A percentile compares a stretch with the other conserved stretches of the same genome.
phyloP scores from a whole-genome alignment of 2,329 filamentous ascomycete species.

The Massarina eburnea region DNA sequence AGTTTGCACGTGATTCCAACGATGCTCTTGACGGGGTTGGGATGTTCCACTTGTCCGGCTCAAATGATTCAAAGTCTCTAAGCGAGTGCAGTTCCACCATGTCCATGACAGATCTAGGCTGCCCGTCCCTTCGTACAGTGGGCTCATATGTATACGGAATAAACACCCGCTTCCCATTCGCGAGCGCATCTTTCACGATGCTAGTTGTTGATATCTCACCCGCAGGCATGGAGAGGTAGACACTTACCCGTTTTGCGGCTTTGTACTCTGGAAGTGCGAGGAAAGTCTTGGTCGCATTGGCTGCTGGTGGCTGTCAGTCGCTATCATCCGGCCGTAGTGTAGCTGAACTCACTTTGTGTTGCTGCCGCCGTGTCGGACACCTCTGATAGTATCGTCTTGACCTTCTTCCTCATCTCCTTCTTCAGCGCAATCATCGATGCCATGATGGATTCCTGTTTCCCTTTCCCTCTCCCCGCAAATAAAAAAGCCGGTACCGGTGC shows the following conservation, averaged over 20 bases:
- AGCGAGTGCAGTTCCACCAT: slow-evolving; percentile 80
- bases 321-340: not conserved
- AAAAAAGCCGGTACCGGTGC: slow-evolving; percentile 10
- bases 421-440: slow-evolving; percentile 69
- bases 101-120: slow-evolving; percentile 78
- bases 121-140: slow-evolving; percentile 39
- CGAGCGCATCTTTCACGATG: slow-evolving; percentile 80
- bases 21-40: slow-evolving; percentile 74
- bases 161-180: slow-evolving; percentile 79
- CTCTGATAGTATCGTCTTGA: slow-evolving; percentile 66
- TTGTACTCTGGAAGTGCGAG: slow-evolving; percentile 72
- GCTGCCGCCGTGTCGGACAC: slow-evolving; percentile 64
- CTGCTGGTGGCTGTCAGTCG: slow-evolving; percentile 54
- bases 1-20: slow-evolving; percentile 67
- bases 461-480: not conserved
- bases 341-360: slow-evolving; percentile 66
- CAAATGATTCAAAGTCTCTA: slow-evolving; percentile 75
- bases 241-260: slow-evolving; percentile 72
- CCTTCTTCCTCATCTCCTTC: slow-evolving; percentile 69
- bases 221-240: slow-evolving; percentile 91
- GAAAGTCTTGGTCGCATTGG: slow-evolving; percentile 64
- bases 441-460: slow-evolving; percentile 20
- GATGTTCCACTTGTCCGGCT: slow-evolving; percentile 88
- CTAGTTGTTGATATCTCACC: slow-evolving; percentile 82
- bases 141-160: slow-evolving; percentile 82